Evolutionary conservation across 2,329 filamentous ascomycete species (phyloP).

Genomic region (Xylaria digitata): DNA sequence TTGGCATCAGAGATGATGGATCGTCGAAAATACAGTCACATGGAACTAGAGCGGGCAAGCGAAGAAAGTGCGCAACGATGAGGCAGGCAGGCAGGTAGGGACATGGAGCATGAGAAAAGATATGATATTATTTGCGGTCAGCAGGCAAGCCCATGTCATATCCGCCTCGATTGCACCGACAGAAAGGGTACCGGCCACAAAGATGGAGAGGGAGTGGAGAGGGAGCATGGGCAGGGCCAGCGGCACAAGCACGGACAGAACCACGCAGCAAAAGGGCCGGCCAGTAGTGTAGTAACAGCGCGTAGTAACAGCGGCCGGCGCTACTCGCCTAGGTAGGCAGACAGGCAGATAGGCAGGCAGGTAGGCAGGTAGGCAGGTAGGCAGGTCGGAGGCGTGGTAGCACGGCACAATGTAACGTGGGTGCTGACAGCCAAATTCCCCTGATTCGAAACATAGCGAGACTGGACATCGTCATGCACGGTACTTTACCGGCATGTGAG

Average conservation of each 20-base stretch:
- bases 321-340: neutral
- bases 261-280: no score
- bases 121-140: slow-evolving; percentile 34
- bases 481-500: slow-evolving; percentile 38
- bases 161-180: slow-evolving; percentile 28
- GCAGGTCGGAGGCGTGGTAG: slow-evolving; percentile 7
- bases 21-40: slow-evolving; percentile 30
- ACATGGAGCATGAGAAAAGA: slow-evolving; percentile 25
- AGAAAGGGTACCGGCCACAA: slow-evolving; percentile 26
- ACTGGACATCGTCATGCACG: slow-evolving; percentile 38
- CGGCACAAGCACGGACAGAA: neutral
- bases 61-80: slow-evolving; percentile 32
- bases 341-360: no score
- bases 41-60: slow-evolving; percentile 25
- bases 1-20: slow-evolving; percentile 39
- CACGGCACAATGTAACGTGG: slow-evolving; percentile 41
- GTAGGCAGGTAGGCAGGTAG: no score
- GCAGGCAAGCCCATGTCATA: slow-evolving; percentile 35
- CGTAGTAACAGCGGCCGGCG: neutral
- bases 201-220: slow-evolving; percentile 26
- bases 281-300: neutral
- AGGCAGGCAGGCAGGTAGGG: slow-evolving; percentile 2
- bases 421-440: slow-evolving; percentile 37
- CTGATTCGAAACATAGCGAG: slow-evolving; percentile 37
- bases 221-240: slow-evolving; percentile 25